Conservation (phyloP, 441 rosid genomes). For the Euphorbia celastroides region DNA sequence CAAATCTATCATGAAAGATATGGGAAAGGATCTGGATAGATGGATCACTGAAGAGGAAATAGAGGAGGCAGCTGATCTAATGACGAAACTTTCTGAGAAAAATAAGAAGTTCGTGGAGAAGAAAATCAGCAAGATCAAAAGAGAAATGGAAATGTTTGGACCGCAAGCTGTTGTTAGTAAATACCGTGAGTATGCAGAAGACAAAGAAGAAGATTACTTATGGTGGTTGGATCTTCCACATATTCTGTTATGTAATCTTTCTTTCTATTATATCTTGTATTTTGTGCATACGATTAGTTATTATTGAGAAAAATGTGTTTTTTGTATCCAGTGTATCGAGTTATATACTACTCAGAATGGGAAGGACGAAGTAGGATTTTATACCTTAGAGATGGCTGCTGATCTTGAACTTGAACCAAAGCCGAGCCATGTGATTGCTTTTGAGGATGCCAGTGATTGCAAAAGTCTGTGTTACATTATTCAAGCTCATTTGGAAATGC, state of each 20-base stretch:
- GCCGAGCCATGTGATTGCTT: slow-evolving; percentile 78
- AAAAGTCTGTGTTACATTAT: slow-evolving; percentile 66
- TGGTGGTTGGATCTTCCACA: slow-evolving; percentile 98
- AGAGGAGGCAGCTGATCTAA: slow-evolving; percentile 69
- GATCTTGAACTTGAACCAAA: slow-evolving; percentile 93
- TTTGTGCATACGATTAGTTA: not conserved
- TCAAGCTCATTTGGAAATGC: slow-evolving; percentile 86
- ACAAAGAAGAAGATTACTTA: slow-evolving; percentile 70
- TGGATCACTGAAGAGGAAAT: slow-evolving; percentile 94
- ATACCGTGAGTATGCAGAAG: slow-evolving; percentile 75
- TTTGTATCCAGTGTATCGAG: slow-evolving; percentile 70
- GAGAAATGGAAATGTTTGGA: slow-evolving; percentile 91
- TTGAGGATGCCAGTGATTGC: slow-evolving; percentile 69
- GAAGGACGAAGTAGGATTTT: slow-evolving; percentile 69
- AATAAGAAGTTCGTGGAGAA: slow-evolving; percentile 69
- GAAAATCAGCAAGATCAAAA: slow-evolving; percentile 71
- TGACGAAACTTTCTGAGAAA: slow-evolving; percentile 49
- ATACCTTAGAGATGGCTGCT: slow-evolving; percentile 81
- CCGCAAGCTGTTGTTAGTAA: slow-evolving; percentile 92
- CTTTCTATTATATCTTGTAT: not conserved
- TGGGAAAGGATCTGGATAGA: slow-evolving; percentile 85
- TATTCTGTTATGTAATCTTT: slow-evolving; percentile 51
- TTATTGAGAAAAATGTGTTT: slow-evolving; percentile 9
- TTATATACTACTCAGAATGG: slow-evolving; percentile 52
- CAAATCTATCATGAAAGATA: slow-evolving; percentile 75